Conservation (phyloP, 805 yeast genomes). For the Scheffersomyces spartinae region DNA sequence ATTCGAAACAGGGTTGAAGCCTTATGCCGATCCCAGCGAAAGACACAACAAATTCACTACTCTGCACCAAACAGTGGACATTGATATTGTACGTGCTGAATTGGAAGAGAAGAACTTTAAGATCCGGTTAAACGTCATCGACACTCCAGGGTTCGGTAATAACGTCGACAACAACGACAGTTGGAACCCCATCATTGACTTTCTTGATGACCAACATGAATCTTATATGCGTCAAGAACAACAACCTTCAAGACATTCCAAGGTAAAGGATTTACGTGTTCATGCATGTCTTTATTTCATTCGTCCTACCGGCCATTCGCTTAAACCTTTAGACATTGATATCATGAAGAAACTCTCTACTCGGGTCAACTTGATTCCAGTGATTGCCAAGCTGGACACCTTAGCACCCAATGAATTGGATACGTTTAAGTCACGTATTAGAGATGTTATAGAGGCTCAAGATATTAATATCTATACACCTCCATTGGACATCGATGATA, state of each 20-base stretch:
- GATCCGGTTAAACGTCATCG: slow-evolving; percentile 69
- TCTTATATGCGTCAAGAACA: slow-evolving; percentile 86
- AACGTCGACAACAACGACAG: slow-evolving; percentile 75
- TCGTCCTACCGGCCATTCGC: slow-evolving; percentile 82
- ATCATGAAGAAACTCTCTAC: slow-evolving; percentile 75
- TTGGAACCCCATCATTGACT: slow-evolving; percentile 81
- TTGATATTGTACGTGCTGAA: slow-evolving; percentile 68
- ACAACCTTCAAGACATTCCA: slow-evolving; percentile 62
- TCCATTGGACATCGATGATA: slow-evolving; percentile 65
- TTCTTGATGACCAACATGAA: slow-evolving; percentile 85
- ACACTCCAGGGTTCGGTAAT: slow-evolving; percentile 93
- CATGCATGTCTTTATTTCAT: slow-evolving; percentile 86
- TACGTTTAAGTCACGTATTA: slow-evolving; percentile 60
- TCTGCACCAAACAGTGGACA: slow-evolving; percentile 58
- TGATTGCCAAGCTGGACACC: slow-evolving; percentile 84
- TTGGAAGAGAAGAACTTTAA: slow-evolving; percentile 77
- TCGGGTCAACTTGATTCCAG: slow-evolving; percentile 79
- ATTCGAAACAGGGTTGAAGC: slow-evolving; percentile 63
- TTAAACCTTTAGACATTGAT: slow-evolving; percentile 79
- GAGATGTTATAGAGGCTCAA: slow-evolving; percentile 75
- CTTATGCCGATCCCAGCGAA: slow-evolving; percentile 41
- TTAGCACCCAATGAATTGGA: slow-evolving; percentile 60
- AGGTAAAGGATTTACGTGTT: slow-evolving; percentile 76
- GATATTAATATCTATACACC: slow-evolving; percentile 78
- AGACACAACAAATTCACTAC: slow-evolving; percentile 45